Percentiles rank a stretch among this genome's conserved stretches.
Conservation (phyloP, 2,329 filamentous ascomycete genomes). For the Pseudocercospora vitis region DNA sequence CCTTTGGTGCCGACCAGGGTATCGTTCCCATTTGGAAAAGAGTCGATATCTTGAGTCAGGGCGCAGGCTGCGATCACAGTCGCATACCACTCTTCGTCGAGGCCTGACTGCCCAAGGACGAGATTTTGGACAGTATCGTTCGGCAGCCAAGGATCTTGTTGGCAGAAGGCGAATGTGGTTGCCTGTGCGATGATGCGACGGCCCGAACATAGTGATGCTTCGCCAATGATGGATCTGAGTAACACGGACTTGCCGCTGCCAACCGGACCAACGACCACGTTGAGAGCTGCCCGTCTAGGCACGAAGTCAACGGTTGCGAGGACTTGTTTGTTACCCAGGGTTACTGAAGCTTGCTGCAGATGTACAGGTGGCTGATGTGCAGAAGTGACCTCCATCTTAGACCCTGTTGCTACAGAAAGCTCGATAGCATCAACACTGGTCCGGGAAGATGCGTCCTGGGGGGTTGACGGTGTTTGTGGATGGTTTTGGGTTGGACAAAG, state of each 20-base stretch:
- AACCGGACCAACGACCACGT: constrained; percentile 17
- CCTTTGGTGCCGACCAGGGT: constrained; percentile 84
- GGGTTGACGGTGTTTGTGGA: too few relatives aligned
- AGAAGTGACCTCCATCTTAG: neutral
- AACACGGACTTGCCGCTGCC: constrained; percentile 20
- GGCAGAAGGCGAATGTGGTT: constrained; percentile 16
- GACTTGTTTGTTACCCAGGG: constrained; percentile 7
- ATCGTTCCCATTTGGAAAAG: constrained; percentile 72
- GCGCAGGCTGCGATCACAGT: constrained; percentile 72
- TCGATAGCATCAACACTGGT: neutral
- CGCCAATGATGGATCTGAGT: constrained; percentile 19
- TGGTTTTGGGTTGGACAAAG: neutral
- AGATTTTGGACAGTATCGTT: constrained; percentile 23
- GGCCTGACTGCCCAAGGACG: constrained; percentile 29
- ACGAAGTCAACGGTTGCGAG: constrained; percentile 12
- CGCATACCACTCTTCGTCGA: constrained; percentile 66
- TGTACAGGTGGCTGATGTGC: neutral
- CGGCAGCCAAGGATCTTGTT: constrained; percentile 26
- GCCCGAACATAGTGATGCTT: constrained; percentile 10
- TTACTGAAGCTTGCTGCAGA: constrained; percentile 9
- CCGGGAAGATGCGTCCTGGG: too few relatives aligned
- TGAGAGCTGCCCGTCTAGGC: neutral
- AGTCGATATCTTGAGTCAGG: constrained; percentile 71
- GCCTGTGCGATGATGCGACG: constrained; percentile 3
- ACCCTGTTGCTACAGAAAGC: neutral